Conservation (phyloP, 2,329 filamentous ascomycete species). For the Coniochaeta ligniaria region DNA sequence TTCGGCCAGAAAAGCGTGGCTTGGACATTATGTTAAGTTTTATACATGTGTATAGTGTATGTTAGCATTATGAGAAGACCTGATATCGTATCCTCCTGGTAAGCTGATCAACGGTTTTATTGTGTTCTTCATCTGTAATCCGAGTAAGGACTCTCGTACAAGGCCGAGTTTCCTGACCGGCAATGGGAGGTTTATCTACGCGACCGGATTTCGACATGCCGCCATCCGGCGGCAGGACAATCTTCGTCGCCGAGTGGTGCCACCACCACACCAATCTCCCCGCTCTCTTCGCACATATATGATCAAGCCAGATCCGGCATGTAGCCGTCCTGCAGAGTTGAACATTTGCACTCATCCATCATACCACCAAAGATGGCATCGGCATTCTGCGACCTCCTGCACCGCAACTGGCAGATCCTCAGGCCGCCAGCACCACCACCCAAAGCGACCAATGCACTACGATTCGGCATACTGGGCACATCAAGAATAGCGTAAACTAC, state of each 20-base stretch:
- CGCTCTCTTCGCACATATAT: too few species aligned
- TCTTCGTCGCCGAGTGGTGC: too few species aligned
- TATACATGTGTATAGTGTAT: slow-evolving; percentile 19
- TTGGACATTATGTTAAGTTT: slow-evolving; percentile 5
- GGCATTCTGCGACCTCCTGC: slow-evolving; percentile 4
- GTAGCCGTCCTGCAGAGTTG: too few species aligned
- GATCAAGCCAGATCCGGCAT: too few species aligned
- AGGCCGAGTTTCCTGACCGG: too few species aligned
- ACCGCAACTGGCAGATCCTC: slow-evolving; percentile 10
- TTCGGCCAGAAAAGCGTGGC: background rate
- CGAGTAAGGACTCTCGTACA: background rate
- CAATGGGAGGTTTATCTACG: too few species aligned
- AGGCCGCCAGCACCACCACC: slow-evolving; percentile 1
- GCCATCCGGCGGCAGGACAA: background rate
- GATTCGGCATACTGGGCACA: slow-evolving; percentile 34
- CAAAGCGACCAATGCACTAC: slow-evolving; percentile 18
- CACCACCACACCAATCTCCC: background rate
- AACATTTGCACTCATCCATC: too few species aligned
- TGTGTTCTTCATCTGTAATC: background rate
- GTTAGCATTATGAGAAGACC: slow-evolving; percentile 14
- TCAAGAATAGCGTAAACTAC: slow-evolving; percentile 25
- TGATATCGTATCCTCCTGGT: background rate
- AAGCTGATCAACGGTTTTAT: background rate
- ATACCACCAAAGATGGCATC: background rate
- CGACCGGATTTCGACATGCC: background rate